phyloP scores from a whole-genome alignment of 768 basidiomycete genomes.

The Nevesoporus exiguus region DNA sequence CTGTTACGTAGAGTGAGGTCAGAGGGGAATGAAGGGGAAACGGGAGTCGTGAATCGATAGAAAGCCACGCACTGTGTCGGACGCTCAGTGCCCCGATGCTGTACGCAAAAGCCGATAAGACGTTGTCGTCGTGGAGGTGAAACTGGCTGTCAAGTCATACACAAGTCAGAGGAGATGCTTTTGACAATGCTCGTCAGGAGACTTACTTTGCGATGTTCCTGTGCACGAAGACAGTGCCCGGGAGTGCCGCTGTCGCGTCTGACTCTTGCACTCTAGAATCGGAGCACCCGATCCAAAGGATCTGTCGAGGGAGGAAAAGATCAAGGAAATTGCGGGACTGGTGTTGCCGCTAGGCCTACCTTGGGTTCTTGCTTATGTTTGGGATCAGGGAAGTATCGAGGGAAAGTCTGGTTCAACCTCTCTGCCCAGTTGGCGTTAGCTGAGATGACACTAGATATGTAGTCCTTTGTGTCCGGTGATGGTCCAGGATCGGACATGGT shows the following conservation, averaged over 20 bases:
- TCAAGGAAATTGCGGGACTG: neutral
- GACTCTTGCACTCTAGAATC: conserved; percentile 86
- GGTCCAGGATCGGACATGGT: neutral
- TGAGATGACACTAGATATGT: neutral
- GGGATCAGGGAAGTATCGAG: conserved; percentile 20
- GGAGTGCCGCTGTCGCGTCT: conserved; percentile 62
- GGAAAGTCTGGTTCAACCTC: conserved; percentile 20
- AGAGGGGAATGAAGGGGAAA: conserved; percentile 18
- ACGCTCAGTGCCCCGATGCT: conserved; percentile 66
- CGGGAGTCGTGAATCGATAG: neutral
- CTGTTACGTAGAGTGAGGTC: neutral
- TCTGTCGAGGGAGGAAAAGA: conserved; percentile 32
- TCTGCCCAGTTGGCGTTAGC: conserved; percentile 20
- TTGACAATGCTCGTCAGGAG: neutral
- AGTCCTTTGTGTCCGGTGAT: neutral
- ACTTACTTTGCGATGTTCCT: conserved; percentile 84
- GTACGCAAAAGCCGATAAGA: conserved; percentile 67
- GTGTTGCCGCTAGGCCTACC: conserved; percentile 2
- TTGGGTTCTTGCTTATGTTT: conserved; percentile 16
- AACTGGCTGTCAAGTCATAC: conserved; percentile 51
- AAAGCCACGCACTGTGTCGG: conserved; percentile 59
- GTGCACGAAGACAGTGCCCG: conserved; percentile 81
- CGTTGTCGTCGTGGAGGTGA: conserved; percentile 64
- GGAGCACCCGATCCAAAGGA: conserved; percentile 78
- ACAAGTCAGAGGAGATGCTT: neutral